Evolutionary conservation across 148 eudicot genomes (phyloP), one percentile per base, ranked within the genome.

Genomic region (Fallopia convolvulus): DNA sequence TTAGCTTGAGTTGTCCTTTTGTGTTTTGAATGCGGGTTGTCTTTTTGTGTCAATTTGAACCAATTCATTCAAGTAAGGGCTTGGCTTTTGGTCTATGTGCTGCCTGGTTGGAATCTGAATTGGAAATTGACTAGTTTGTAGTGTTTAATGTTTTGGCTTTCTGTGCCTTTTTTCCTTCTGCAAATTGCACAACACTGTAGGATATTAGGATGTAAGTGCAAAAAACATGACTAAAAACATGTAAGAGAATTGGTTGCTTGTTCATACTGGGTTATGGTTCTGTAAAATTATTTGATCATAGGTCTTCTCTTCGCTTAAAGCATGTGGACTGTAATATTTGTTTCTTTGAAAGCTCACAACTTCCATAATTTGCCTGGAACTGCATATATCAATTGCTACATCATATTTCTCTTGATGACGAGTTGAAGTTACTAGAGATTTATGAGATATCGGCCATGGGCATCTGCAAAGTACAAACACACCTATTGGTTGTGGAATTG

Each of bases 1-100:
- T 36, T 66, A 66, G 20, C 42, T 66, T 66, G 72, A 66, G 21
- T 33, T 66, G 72, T 33, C 72, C 15, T 66, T 66, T 66, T 66
- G 72, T 66, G 18, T 9, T 44, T 44, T 44, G 47, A 44, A 44
- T 44, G 47, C 10, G 47, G 47, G 10, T 44, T 44, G 47, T 8
- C 47, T 66, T 30, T 15, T 33, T 66, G 13, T 15, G 10, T 39
- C 39, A 17, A 33, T 68, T 33, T 68, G 72, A 39, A 68, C 42
- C 44, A 68, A 68, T 6, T 68, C 72, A 68, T 68, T 39, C n/a
- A 58, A 20, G 8, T 1, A 20, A 56, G 30, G 23, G 0, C 3
- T 30, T 15, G 5, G 2, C 72, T 33, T 33, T 33, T 68, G 72
- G 72, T 15, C 21, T 68, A 39, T 68, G 11, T 65, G 17, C 5